Percentiles rank a stretch among this genome's conserved stretches.
phyloP scores from a whole-genome alignment of 192 early-diverging fungal species.

The Coemansia sp. region DNA sequence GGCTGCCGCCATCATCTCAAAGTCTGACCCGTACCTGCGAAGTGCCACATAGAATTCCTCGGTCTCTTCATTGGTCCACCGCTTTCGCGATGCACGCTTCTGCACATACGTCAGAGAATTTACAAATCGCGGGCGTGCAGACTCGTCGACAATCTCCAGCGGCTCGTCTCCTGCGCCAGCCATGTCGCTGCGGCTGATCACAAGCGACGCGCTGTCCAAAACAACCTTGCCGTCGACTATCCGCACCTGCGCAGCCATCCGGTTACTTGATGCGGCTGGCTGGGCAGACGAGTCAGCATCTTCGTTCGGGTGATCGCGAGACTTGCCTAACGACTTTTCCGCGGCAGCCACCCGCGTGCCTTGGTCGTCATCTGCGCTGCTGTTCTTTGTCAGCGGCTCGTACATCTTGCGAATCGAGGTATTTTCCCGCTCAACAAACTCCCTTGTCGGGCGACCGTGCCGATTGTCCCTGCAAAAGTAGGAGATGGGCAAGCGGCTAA shows the following conservation, averaged over 20 bases:
- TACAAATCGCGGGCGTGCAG: conserved; percentile 30
- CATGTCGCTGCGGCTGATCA: conserved; percentile 48
- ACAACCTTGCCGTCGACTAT: conserved; percentile 53
- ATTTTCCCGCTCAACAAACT: conserved; percentile 51
- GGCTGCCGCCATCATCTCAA: conserved; percentile 45
- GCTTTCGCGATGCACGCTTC: conserved; percentile 34
- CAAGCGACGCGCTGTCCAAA: conserved; percentile 47
- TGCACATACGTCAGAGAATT: conserved; percentile 50
- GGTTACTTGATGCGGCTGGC: conserved; percentile 14
- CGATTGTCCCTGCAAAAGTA: conserved; percentile 48
- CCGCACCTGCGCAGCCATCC: conserved; percentile 48
- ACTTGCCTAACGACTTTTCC: not conserved
- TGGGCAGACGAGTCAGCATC: not conserved
- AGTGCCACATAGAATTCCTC: conserved; percentile 43
- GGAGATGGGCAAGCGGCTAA: conserved; percentile 39
- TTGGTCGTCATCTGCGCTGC: not conserved
- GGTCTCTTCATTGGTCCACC: conserved; percentile 47
- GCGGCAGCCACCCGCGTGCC: not conserved
- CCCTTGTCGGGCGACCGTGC: conserved; percentile 37
- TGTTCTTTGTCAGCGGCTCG: conserved; percentile 10
- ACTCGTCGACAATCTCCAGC: conserved; percentile 53
- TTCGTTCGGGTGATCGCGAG: not conserved
- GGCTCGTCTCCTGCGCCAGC: conserved; percentile 23
- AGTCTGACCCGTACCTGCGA: conserved; percentile 50
- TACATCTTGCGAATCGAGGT: conserved; percentile 29